These are phyloP conservation scores for Apiotrichum mycotoxinovorans DNA, from an alignment of 1,284 basidiomycete species.

Conservation along the genomic window DNA sequence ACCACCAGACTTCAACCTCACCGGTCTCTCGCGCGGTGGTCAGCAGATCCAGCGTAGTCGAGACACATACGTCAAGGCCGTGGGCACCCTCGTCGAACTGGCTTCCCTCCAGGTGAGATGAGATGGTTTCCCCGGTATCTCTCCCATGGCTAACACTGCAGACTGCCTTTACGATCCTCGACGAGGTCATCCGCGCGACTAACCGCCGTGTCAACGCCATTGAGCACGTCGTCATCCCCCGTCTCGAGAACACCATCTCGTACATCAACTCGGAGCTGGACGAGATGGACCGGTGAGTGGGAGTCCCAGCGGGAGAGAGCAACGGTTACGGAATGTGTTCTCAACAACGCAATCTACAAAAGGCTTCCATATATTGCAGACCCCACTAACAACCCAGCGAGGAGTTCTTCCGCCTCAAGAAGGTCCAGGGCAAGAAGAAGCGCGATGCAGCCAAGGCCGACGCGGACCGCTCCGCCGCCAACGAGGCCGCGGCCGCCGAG, in stretches of 20 bases:
- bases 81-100: conserved; percentile 94
- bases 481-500: conserved; percentile 32
- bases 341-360: too few relatives aligned
- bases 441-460: conserved; percentile 55
- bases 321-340: too few relatives aligned
- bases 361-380: background rate
- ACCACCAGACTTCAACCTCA: conserved; percentile 85
- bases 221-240: conserved; percentile 95
- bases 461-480: conserved; percentile 27
- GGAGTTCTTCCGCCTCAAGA: conserved; percentile 94
- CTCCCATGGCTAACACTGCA: conserved; percentile 49
- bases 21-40: conserved; percentile 94
- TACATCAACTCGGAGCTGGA: conserved; percentile 96
- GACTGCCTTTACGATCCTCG: conserved; percentile 97
- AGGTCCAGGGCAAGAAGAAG: conserved; percentile 97
- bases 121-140: background rate
- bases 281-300: conserved; percentile 76
- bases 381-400: conserved; percentile 52
- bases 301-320: too few relatives aligned
- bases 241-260: conserved; percentile 94
- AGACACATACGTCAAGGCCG: conserved; percentile 94
- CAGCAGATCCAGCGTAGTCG: conserved; percentile 91
- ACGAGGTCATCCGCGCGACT: conserved; percentile 97
- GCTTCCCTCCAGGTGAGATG: conserved; percentile 67
- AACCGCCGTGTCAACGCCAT: conserved; percentile 98